Percentiles rank a stretch among this genome's conserved stretches.
phyloP scores from a whole-genome alignment of 2,329 filamentous ascomycete species.

The Monascus ruber region DNA sequence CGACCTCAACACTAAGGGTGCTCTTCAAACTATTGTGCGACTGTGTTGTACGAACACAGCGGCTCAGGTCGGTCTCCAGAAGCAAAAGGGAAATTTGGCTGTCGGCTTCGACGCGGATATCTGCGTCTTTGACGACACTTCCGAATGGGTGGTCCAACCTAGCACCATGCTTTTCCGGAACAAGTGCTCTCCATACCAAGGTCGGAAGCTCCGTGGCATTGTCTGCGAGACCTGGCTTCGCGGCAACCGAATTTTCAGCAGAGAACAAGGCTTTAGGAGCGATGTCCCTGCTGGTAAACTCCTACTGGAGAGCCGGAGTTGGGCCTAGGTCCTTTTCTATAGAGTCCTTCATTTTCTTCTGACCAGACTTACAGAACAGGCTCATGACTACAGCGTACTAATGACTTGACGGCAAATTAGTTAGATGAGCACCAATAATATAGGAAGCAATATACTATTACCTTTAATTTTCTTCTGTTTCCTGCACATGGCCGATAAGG shows the following conservation, averaged over 20 bases:
- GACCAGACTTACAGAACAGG: constrained; percentile 1
- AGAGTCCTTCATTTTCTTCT: constrained; percentile 1
- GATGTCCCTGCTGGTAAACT: constrained; percentile 26
- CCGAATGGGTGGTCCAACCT: constrained; percentile 59
- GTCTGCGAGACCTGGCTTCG: constrained; percentile 79
- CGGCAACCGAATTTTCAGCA: constrained; percentile 61
- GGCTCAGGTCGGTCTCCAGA: constrained; percentile 70
- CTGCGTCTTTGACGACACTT: constrained; percentile 81
- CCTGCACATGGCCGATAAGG: too few relatives aligned
- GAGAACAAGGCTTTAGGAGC: constrained; percentile 40
- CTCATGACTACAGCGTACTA: not conserved
- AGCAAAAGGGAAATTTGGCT: constrained; percentile 68
- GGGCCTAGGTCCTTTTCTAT: constrained; percentile 6
- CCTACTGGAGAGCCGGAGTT: constrained; percentile 28
- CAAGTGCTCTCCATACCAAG: constrained; percentile 83
- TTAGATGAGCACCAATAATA: too few relatives aligned
- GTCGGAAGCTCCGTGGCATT: constrained; percentile 62
- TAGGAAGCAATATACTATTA: too few relatives aligned
- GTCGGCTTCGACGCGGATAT: constrained; percentile 83
- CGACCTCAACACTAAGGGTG: constrained; percentile 35
- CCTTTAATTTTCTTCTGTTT: too few relatives aligned
- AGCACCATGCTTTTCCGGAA: constrained; percentile 91
- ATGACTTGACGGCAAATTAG: not conserved
- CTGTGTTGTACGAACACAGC: constrained; percentile 84
- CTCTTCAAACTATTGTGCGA: constrained; percentile 66